Base-by-base conservation (phyloP, 108 stramenopile species). In the Cylindrotheca fusiformis region DNA sequence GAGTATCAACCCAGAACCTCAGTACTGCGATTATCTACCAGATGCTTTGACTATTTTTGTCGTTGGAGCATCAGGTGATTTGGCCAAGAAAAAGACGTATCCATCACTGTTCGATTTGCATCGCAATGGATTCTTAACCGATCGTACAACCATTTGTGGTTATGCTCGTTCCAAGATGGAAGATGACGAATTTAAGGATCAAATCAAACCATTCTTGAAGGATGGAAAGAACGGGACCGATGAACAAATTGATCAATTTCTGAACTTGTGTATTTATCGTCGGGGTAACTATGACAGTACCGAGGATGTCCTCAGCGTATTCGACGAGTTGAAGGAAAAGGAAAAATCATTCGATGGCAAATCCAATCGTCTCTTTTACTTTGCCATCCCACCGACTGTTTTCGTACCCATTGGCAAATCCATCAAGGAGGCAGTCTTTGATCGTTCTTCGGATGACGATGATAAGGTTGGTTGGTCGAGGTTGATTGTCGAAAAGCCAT, bases 31-130 rank as follows among this genome's bases (percentile, higher is more conserved):
- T n/a, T n/a, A n/a, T n/a, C n/a, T n/a, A n/a, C n/a, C n/a, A n/a
- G n/a, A n/a, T n/a, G n/a, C n/a, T n/a, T n/a, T n/a, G n/a, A n/a
- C 62, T 19, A 63, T 91, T 20, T 67, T 91, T 23, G 70, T 95
- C 33, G 65, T 91, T 33, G 93, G 93, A 18, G 93, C 93, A 21
- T 74, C 71, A 27, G 98, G 97, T 26, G 96, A 98, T 63, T 82
- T 99, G 44, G 98, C 97, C 26, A 97, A 97, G 76, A 98, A 98
- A 59, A 99, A 98, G 83, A 97, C 95, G 0, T 95, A 79, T 77
- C 98, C 97, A 8, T 86, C 95, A 0, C 68, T 99, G 22, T 66
- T 97, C 12, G 85, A 91, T 70, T 87, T 97, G 14, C 97, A 65
- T 63, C 63, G 60, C 25, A 80, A 88, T 44, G 64, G 79, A 24